phyloP scores from a whole-genome alignment of 1,284 basidiomycete species.

The Papiliotrema fonsecae region DNA sequence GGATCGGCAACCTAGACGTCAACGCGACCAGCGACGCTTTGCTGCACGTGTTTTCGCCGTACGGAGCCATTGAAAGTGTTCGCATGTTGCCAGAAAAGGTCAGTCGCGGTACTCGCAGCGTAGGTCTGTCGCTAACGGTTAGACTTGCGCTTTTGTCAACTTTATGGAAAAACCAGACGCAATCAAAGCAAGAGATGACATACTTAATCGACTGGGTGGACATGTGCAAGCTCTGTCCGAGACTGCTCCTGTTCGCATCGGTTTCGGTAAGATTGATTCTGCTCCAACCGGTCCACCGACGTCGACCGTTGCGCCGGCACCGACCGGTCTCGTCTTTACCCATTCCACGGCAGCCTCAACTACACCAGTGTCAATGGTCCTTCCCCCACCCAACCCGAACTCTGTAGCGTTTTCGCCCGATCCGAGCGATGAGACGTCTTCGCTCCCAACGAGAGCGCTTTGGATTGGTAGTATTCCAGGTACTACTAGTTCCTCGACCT shows the following conservation, averaged over 20 bases:
- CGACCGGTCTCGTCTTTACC: slow-evolving; percentile 52
- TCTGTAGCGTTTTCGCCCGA: slow-evolving; percentile 15
- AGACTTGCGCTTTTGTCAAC: slow-evolving; percentile 99
- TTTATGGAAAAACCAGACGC: slow-evolving; percentile 93
- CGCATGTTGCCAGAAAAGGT: slow-evolving; percentile 94
- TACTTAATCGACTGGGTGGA: slow-evolving; percentile 86
- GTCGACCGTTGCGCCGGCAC: slow-evolving; percentile 57
- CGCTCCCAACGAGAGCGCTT: slow-evolving; percentile 82
- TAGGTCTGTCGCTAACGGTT: neutral
- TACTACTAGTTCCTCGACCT: slow-evolving; percentile 84
- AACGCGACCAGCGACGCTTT: slow-evolving; percentile 90
- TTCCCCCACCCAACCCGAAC: slow-evolving; percentile 48
- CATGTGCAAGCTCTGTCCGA: slow-evolving; percentile 83
- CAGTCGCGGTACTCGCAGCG: slow-evolving; percentile 22
- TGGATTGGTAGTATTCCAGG: slow-evolving; percentile 96
- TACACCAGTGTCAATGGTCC: neutral
- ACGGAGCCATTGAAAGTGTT: slow-evolving; percentile 93
- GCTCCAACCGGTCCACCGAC: slow-evolving; percentile 75
- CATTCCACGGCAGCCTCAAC: slow-evolving; percentile 16
- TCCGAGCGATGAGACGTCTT: slow-evolving; percentile 38
- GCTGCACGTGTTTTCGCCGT: slow-evolving; percentile 88
- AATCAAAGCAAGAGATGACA: slow-evolving; percentile 91
- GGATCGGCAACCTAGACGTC: slow-evolving; percentile 95
- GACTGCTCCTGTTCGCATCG: slow-evolving; percentile 89
- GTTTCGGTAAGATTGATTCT: slow-evolving; percentile 95